phyloP scores from a whole-genome alignment of 2,329 filamentous ascomycete genomes.

The Corniculantispora saksenae region DNA sequence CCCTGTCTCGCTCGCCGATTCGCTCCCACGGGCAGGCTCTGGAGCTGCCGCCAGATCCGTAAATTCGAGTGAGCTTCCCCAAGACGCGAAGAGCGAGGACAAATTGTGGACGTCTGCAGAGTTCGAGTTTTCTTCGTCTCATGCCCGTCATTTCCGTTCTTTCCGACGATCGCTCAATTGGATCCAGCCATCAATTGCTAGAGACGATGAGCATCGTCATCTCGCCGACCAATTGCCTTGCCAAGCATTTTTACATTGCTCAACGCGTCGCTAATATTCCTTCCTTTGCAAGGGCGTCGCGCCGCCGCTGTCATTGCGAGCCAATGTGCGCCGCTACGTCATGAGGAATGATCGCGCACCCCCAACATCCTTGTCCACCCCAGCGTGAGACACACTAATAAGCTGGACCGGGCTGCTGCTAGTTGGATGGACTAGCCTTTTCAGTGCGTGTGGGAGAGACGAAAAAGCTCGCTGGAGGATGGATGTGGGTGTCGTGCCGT shows the following conservation, averaged over 20 bases:
- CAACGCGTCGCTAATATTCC: neutral
- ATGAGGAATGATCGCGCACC: slow-evolving; percentile 14
- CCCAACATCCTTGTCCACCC: slow-evolving; percentile 9
- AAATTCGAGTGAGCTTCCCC: neutral
- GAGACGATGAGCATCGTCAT: neutral
- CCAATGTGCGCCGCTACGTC: slow-evolving; percentile 12
- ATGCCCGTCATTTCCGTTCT: slow-evolving; percentile 1
- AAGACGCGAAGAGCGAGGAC: slow-evolving; percentile 10
- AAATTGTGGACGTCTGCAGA: neutral
- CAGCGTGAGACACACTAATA: slow-evolving; percentile 15
- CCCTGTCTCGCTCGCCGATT: slow-evolving; percentile 13
- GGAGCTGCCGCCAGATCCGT: slow-evolving; percentile 18
- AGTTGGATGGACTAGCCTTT: neutral
- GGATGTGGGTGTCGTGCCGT: neutral
- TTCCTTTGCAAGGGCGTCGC: neutral
- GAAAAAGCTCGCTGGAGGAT: neutral
- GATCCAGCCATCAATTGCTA: neutral
- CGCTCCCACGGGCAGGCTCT: neutral
- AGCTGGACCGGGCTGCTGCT: slow-evolving; percentile 9
- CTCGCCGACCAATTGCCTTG: neutral
- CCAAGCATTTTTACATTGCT: slow-evolving; percentile 16
- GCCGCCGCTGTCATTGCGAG: neutral
- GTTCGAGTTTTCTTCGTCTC: neutral
- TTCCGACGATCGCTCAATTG: slow-evolving; percentile 5
- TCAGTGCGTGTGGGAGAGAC: neutral